Base-by-base conservation (phyloP, 805 yeast genomes). In the Komagataella pseudopastoris region DNA sequence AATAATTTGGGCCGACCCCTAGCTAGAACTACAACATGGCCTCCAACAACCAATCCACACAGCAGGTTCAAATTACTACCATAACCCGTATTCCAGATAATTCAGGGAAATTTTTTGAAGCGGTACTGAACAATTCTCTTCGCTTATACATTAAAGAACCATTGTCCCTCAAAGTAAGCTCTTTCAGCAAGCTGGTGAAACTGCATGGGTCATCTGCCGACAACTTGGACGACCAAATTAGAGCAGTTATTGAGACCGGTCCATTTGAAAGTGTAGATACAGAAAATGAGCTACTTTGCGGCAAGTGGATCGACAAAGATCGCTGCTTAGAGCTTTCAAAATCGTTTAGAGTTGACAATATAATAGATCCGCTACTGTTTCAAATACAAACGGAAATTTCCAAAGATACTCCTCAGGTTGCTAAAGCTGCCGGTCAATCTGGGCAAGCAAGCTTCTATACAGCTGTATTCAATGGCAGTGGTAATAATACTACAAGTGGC, bases 161-260 rank as follows among this genome's bases (percentile, higher is more conserved):
- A 30, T n/a, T 45, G 17, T 17, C 48, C 4, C 14, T 16, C 17
- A 16, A 46, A n/a, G 30, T 16, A 7, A 20, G 30, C 30, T 22
- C 23, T 30, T 22, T 49, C 23, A 49, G n/a, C 45, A 22, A 43
- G 20, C 50, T 23, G 30, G 23, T 18, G 12, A 43, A 43, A 16
- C 39, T 45, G 52, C 47, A 7, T 50, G 23, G 46, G 24, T 51
- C 52, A 6, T 47, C 51, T 6, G 49, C 46, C 6, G 24, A 47
- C 44, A 51, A 49, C 24, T 18, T 51, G 23, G 51, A 48, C n/a
- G 51, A 51, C 5, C 39, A 30, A 10, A 30, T 30, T 30, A 30
- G 39, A 14, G 39, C 39, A 30, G 39, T 30, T 4, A 23, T 45
- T 14, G 51, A 50, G 8, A 36, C 18, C 8, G 51, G 49, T 18